Base-by-base conservation (phyloP, 2,329 filamentous ascomycete genomes). In the Colletotrichum tamarilloi region DNA sequence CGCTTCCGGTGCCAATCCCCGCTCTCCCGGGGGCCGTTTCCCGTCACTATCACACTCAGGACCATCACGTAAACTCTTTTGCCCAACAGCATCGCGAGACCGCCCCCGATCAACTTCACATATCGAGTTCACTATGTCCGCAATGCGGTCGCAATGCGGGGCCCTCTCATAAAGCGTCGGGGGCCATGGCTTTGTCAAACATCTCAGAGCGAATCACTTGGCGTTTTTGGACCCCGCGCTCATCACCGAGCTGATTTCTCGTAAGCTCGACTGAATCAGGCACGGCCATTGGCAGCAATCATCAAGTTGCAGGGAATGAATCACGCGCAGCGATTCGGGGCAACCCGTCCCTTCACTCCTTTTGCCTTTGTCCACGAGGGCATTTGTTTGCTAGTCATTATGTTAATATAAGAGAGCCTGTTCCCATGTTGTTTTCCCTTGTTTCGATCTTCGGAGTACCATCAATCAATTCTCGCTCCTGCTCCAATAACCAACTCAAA, bases 1-100 rank as follows among this genome's bases (percentile, higher is more conserved):
- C 72, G 72, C 72, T 74, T 72, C 72, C 52, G 30, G 62, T 74
- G 58, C 72, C 72, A 74, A 74, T 74, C 72, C 72, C 68, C 57
- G 62, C 62, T 24, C 52, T 42, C 32, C 62, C 32, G 49, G 62
- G 62, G 68, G 49, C 57, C 32, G 49, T 28, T 53, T 46, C 16
- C 26, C 38, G n/a, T 74, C 72, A 72, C 72, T 35, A 72, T 74
- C 72, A 74, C 68, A 74, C 57, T 59, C 24, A 22, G 30, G 42
- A n/a, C 62, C 68, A 63, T 74, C 58, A 66, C 67, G 53, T 63
- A 32, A 57, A 64, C 49, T 32, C 42, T 19, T 46, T n/a, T 16
- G 26, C 49, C 28, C 46, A 57, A 49, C 42, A 38, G 24, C 60
- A 70, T 65, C 52, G 67, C 22, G 46, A 73, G 55, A 63, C 3